Conservation (phyloP, 2,329 filamentous ascomycete species). For the Graphilbum ipis-grandicollis region DNA sequence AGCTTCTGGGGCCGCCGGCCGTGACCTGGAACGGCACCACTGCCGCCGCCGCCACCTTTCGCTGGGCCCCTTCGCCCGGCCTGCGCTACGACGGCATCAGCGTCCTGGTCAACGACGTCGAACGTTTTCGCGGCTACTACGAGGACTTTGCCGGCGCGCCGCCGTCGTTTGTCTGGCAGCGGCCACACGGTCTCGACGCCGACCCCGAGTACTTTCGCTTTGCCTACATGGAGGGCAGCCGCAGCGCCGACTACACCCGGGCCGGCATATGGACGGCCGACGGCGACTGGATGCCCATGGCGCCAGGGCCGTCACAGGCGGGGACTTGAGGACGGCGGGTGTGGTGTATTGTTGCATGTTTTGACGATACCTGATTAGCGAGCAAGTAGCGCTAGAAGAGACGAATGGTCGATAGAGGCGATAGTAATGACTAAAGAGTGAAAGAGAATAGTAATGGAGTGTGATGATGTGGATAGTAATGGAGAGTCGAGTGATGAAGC, state of each 20-base stretch:
- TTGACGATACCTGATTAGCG: no score
- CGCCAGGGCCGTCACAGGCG: slow-evolving; percentile 41
- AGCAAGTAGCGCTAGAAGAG: no score
- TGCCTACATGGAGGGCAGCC: slow-evolving; percentile 50
- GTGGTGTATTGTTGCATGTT: no score
- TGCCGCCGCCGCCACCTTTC: slow-evolving; percentile 39
- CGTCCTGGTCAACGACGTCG: slow-evolving; percentile 72
- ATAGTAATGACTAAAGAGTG: no score
- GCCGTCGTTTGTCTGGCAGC: slow-evolving; percentile 5
- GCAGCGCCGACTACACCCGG: slow-evolving; percentile 54
- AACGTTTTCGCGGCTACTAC: slow-evolving; percentile 59
- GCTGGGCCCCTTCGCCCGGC: slow-evolving; percentile 29
- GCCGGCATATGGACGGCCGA: slow-evolving; percentile 52
- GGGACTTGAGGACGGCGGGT: no score
- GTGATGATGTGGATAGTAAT: no score
- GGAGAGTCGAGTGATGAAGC: no score
- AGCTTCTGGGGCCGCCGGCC: slow-evolving; percentile 28
- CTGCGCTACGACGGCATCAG: slow-evolving; percentile 56
- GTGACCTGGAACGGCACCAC: slow-evolving; percentile 13
- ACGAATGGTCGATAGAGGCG: no score
- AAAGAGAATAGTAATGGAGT: no score
- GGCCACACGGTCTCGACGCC: slow-evolving; percentile 10
- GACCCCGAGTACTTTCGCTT: slow-evolving; percentile 59
- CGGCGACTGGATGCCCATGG: slow-evolving; percentile 50
- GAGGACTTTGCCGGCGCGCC: slow-evolving; percentile 24